These are phyloP conservation scores for Allium sativum DNA, from an alignment of 106 monocot species.

Conservation along the genomic window DNA sequence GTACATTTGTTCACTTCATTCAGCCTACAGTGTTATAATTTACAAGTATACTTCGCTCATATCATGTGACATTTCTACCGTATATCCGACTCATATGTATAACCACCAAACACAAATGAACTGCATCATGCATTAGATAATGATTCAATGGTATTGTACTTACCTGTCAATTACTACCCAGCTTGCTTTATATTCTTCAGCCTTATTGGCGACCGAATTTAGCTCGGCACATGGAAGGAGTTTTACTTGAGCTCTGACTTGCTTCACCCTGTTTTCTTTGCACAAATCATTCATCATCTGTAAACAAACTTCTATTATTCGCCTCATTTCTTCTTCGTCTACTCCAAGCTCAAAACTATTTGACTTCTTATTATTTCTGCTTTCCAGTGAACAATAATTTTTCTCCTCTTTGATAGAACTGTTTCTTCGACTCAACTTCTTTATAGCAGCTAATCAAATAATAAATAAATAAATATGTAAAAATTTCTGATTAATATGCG, in stretches of 20 bases:
- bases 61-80: background rate
- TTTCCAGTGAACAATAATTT: background rate
- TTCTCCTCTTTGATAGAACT: no score
- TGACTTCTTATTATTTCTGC: background rate
- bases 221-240: constrained; percentile 5
- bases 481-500: background rate
- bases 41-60: background rate
- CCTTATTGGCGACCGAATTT: background rate
- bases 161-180: constrained; percentile 9
- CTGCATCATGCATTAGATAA: no score
- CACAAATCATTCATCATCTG: constrained; percentile 23
- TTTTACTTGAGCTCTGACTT: background rate
- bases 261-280: constrained; percentile 2
- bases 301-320: constrained; percentile 9
- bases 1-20: background rate
- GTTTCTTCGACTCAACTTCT: background rate
- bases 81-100: background rate
- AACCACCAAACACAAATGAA: no score
- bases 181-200: constrained; percentile 11
- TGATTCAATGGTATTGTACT: no score
- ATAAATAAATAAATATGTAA: background rate
- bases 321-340: background rate
- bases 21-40: background rate
- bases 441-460: background rate
- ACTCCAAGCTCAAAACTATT: background rate